Evolutionary conservation across 176 grass and related monocot genomes (phyloP).

Genomic region (Phragmites australis): DNA sequence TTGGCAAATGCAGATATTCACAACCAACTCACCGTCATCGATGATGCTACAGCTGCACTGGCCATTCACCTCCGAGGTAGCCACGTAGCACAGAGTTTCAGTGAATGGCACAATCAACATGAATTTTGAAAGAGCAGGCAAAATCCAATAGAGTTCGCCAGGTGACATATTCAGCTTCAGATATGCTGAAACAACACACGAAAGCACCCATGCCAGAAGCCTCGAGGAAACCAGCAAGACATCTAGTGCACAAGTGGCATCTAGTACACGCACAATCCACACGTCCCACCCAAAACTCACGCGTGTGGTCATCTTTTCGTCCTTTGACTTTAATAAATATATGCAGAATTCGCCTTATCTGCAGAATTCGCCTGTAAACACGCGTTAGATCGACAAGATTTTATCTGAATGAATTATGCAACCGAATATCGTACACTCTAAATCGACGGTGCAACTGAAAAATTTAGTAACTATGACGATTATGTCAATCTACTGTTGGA

Average conservation of each 20-base stretch:
- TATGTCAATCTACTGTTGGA: conserved; percentile 30
- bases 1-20: neutral
- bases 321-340: neutral
- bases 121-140: neutral
- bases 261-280: neutral
- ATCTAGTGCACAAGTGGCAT: neutral
- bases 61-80: too few species aligned
- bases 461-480: neutral
- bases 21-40: neutral
- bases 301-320: neutral
- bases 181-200: neutral
- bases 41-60: neutral
- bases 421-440: conserved; percentile 11
- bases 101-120: too few species aligned
- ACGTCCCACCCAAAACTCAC: neutral
- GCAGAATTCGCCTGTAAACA: neutral
- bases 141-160: neutral
- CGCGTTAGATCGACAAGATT: neutral
- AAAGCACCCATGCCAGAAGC: neutral
- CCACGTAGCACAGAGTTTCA: neutral
- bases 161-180: neutral
- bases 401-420: neutral
- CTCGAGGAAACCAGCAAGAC: neutral
- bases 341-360: neutral
- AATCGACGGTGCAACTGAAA: neutral